These are phyloP conservation scores for Saposhnikovia divaricata DNA, from an alignment of 129 eudicot species.

Conservation along the genomic window DNA sequence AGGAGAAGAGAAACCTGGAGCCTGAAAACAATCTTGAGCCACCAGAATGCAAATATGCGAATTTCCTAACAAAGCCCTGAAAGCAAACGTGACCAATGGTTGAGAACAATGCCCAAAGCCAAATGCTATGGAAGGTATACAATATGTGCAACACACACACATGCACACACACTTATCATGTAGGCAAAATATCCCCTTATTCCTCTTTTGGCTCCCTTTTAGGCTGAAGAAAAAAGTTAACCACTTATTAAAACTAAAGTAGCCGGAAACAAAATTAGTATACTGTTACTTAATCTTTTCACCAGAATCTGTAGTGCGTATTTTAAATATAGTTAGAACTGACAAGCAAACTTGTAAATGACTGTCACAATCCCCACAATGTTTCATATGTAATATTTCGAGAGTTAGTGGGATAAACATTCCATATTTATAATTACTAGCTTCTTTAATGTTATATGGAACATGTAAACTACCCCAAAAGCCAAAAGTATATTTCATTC, in stretches of 20 bases:
- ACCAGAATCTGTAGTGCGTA: background rate
- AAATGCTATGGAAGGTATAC: background rate
- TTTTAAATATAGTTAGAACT: background rate
- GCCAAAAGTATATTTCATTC: background rate
- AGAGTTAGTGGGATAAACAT: background rate
- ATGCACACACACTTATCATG: background rate
- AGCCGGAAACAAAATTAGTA: slow-evolving; percentile 15
- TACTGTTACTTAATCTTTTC: slow-evolving; percentile 19
- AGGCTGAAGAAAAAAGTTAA: background rate
- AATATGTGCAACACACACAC: background rate
- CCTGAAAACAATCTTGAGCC: background rate
- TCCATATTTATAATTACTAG: background rate
- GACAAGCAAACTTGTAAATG: background rate
- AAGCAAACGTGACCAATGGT: slow-evolving; percentile 6
- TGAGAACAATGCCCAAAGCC: background rate
- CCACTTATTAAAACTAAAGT: background rate
- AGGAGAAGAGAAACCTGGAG: slow-evolving; percentile 17
- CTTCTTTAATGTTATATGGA: background rate
- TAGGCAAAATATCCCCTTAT: background rate
- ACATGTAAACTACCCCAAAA: no score
- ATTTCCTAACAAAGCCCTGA: slow-evolving; percentile 41
- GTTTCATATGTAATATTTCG: background rate
- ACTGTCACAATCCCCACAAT: background rate
- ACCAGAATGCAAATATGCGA: background rate
- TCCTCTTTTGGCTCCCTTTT: no score